Base-by-base conservation (phyloP, 2,329 filamentous ascomycete genomes). In the Fonsecaea erecta region DNA sequence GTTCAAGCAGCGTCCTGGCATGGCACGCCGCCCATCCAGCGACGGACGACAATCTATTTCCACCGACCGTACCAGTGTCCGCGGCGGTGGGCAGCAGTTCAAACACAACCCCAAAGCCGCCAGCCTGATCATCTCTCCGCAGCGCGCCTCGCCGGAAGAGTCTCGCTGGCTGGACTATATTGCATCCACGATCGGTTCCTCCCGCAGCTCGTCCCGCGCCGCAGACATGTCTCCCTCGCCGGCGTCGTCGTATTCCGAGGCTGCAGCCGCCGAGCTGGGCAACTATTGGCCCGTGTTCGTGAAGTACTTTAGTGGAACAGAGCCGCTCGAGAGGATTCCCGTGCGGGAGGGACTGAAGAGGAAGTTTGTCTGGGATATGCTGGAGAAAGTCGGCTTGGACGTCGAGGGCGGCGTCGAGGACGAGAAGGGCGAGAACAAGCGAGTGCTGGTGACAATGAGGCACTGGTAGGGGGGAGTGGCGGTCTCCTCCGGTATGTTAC, bases 301-400 rank as follows among this genome's bases (percentile, higher is more conserved):
- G 72, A 92, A 90, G 76, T 95, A 97, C 77, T 92, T 98, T 72
- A 93, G 98, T 75, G 95, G 95, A 0, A 85, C 84, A 63, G 88
- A 90, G 74, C 88, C 93, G 1, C 82, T 98, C 65, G 95, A 99
- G 79, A 88, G 93, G 71, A 90, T 99, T 70, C 87, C 90, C 1
- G 81, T 95, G n/a, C 85, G 90, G 63, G 92, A 97, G 78, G 90
- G 91, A 5, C 85, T 96, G 80, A 96, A 95, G 81, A 84, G 92
- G 63, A 96, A 94, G 78, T 75, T 80, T 48, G 83, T 87, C 2
- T 81, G 80, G 78, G 77, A 79, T 68, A 71, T 86, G 64, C 76
- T 87, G 34, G 79, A 75, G 48, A 89, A 91, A 71, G 84, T 92
- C 14, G 93, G 90, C 81, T 84, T 85, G 37, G 59, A 63, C 43